Base-by-base conservation (phyloP, 2,329 filamentous ascomycete species). In the Penicillium rolfsii region DNA sequence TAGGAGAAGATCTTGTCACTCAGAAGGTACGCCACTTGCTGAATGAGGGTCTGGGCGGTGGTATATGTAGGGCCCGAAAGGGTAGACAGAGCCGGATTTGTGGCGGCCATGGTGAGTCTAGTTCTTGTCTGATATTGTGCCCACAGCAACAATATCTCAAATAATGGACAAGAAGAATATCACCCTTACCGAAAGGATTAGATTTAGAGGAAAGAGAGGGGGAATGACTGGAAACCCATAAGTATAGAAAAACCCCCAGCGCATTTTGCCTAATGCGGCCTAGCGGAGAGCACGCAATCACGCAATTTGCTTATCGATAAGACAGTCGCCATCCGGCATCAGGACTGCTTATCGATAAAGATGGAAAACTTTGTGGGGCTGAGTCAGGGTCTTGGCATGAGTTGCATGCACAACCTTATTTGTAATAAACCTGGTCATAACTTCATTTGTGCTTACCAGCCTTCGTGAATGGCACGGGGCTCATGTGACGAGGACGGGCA, bases 1-100 rank as follows among this genome's bases (percentile, higher is more conserved):
- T 96, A 98, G 59, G 93, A 91, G 82, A 97, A 99, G 80, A 98
- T 88, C 84, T 96, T 97, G 83, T 98, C 93, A 59, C 94, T 98
- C 63, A 99, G 85, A 65, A 91, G 87, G 81, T 97, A 99, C 63
- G 94, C 92, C 66, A 98, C 90, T 80, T 99, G 95, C 82, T 99
- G 95, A 66, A 98, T 90, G 58, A 99, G 86, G 24, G 92, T 88
- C 80, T 99, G 95, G 33, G 93, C 91, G 43, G 94, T 98, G 63
- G 94, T 85, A 79, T 99, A 99, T 58, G 91, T 95, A 67, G 94
- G 91, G 16, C 94, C 95, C 62, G 85, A 88, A 76, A 98, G 91
- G 61, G 81, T 81, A 57, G 80, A 79, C 61, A 87, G 76, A 36
- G 80, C 66, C 59, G 84, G 76, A 59, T 62, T 64, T 62, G 82